Evolutionary conservation across 345 rosid genomes (phyloP).

Genomic region (Murraya koenigii): DNA sequence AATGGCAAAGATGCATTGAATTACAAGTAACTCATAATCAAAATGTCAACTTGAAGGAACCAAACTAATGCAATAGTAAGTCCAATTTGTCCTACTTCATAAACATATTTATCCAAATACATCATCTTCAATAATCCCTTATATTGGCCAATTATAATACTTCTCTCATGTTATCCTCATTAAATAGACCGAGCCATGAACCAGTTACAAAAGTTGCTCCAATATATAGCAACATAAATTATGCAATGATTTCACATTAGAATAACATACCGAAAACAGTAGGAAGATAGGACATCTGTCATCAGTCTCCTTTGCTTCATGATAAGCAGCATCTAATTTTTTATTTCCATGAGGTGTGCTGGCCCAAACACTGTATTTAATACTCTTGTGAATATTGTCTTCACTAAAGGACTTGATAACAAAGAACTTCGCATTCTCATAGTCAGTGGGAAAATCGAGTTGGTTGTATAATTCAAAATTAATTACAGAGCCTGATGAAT

Average conservation of each 20-base stretch:
- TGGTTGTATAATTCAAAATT: conserved; percentile 40
- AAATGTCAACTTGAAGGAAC: background rate
- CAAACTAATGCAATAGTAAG: background rate
- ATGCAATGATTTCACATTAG: background rate
- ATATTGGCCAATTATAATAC: background rate
- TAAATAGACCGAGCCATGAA: background rate
- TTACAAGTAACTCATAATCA: background rate
- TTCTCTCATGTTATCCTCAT: background rate
- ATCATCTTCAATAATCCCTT: conserved; percentile 1
- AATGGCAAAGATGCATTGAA: background rate
- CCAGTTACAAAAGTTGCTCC: background rate
- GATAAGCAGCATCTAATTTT: conserved; percentile 65
- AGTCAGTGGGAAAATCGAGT: conserved; percentile 49
- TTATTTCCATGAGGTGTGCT: conserved; percentile 79
- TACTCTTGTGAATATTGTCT: conserved; percentile 77
- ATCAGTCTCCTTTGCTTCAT: conserved; percentile 49
- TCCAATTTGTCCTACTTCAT: background rate
- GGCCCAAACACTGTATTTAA: conserved; percentile 71
- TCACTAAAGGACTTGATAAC: conserved; percentile 78
- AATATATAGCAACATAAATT: background rate
- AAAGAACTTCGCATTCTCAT: conserved; percentile 62
- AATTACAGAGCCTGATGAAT: conserved; percentile 30
- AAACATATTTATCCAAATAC: background rate
- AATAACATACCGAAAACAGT: conserved; percentile 55
- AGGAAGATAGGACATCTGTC: conserved; percentile 56